Evolutionary conservation across 148 eudicot genomes (phyloP), one percentile per base, ranked within the genome.

Genomic region (Euryodendron excelsum): DNA sequence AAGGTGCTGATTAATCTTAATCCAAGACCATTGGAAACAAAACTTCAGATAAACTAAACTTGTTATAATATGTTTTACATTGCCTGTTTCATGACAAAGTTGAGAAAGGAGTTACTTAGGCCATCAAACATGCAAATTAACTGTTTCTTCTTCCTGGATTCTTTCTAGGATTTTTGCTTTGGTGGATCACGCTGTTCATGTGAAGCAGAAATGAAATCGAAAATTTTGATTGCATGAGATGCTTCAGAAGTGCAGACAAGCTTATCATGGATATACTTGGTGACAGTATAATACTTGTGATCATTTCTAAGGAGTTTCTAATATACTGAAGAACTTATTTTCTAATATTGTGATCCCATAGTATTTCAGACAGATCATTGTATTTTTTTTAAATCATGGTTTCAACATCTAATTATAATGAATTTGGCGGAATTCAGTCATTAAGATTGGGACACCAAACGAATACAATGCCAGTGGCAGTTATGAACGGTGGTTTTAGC

Each of bases 151-250:
- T n/a, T n/a, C 5, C 34, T 5, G n/a, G 20, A 5, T 69, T 79
- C 45, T 52, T 69, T 79, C 23, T 33, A 83, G 85, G 85, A 44
- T 14, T 69, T 27, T 28, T 79, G 67, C 59, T 83, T 15, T 61
- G 34, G n/a, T 55, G 70, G 80, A 71, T 69, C 52, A 3, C 55
- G 34, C 36, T 68, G 28, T 71, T 83, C 75, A 39, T 48, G 11
- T 79, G 71, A 79, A 70, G 77, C 58, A 23, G 69, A 45, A 74
- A 60, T 25, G 12, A 60, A 0, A 1, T 25, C n/a, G 4, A 7
- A 7, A 9, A 41, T 4, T 68, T 68, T 68, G 30, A 52, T 41
- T 37, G 45, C 69, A 11, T 2, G 7, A 21, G 48, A 68, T 10
- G 53, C 68, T 17, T 14, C 14, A 14, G 23, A 56, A 59, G 28